Conservation (phyloP, 352 stramenopile genomes). For the Phytophthora agathidicida region DNA sequence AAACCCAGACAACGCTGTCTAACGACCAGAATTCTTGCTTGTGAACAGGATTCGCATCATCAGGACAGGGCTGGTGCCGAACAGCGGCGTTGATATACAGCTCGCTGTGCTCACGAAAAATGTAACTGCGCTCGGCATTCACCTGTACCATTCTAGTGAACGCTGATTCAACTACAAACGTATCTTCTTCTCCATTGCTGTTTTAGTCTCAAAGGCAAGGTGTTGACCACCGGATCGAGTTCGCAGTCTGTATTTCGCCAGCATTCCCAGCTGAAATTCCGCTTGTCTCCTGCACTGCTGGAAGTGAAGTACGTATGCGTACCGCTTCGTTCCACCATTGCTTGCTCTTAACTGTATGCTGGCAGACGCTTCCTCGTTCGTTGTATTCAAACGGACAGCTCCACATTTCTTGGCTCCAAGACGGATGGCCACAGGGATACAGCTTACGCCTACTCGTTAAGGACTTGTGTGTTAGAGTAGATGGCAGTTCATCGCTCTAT, state of each 20-base stretch:
- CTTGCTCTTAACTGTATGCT: too few species aligned
- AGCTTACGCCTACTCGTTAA: constrained; percentile 48
- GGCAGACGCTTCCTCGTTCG: constrained; percentile 47
- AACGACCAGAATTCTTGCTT: constrained; percentile 6
- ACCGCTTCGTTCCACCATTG: background rate
- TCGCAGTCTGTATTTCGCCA: constrained; percentile 48
- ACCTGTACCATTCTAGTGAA: background rate
- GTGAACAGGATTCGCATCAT: constrained; percentile 30
- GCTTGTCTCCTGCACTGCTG: constrained; percentile 53
- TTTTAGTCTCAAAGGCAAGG: constrained; percentile 40
- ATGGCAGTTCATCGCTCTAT: constrained; percentile 5
- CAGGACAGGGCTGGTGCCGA: constrained; percentile 30
- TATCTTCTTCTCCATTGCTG: background rate
- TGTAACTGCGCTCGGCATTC: constrained; percentile 10
- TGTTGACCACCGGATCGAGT: constrained; percentile 44
- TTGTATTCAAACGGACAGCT: constrained; percentile 49
- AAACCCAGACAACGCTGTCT: constrained; percentile 11
- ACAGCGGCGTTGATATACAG: constrained; percentile 38
- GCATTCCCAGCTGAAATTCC: constrained; percentile 49
- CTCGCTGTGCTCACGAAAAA: constrained; percentile 48
- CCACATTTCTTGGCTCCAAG: constrained; percentile 52
- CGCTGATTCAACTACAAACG: background rate
- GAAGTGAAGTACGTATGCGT: constrained; percentile 43
- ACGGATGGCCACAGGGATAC: constrained; percentile 62
- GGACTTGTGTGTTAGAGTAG: constrained; percentile 52